Evolutionary conservation across 306 rosid species (phyloP).

Genomic region (Castanea mollissima): DNA sequence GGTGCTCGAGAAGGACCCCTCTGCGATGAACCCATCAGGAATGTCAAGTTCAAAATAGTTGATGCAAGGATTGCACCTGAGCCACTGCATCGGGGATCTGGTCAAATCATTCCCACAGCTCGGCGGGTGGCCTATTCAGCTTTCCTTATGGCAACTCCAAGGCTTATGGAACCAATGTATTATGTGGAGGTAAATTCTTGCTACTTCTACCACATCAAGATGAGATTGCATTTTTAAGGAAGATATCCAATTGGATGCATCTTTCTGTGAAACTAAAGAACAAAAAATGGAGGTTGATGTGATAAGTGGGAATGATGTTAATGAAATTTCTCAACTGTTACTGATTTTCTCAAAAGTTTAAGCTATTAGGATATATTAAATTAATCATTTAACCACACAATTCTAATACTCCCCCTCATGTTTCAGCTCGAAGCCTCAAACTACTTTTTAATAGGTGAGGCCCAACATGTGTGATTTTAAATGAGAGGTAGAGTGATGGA

Average conservation of each 20-base stretch:
- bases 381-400: too few relatives aligned
- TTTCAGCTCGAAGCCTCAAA: too few relatives aligned
- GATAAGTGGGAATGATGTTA: background rate
- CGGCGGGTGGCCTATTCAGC: constrained; percentile 93
- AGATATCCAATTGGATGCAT: constrained; percentile 1
- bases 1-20: constrained; percentile 99
- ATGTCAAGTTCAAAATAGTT: constrained; percentile 97
- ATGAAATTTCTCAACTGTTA: too few relatives aligned
- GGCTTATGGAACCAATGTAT: constrained; percentile 98
- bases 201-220: background rate
- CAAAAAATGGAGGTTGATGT: background rate
- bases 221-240: constrained; percentile 13
- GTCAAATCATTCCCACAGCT: constrained; percentile 90
- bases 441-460: too few relatives aligned
- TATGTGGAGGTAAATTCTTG: constrained; percentile 70
- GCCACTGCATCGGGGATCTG: constrained; percentile 86
- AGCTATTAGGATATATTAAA: too few relatives aligned
- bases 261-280: background rate
- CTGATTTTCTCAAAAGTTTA: accelerated
- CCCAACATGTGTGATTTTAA: too few relatives aligned
- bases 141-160: constrained; percentile 96
- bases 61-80: constrained; percentile 97
- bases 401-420: too few relatives aligned
- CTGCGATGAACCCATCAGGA: constrained; percentile 96
- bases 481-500: too few relatives aligned